A percentile compares a stretch with the other conserved stretches of the same genome.
These are phyloP conservation scores for Ustulina deusta DNA, from an alignment of 2,329 filamentous ascomycete genomes.

Conservation along the genomic window DNA sequence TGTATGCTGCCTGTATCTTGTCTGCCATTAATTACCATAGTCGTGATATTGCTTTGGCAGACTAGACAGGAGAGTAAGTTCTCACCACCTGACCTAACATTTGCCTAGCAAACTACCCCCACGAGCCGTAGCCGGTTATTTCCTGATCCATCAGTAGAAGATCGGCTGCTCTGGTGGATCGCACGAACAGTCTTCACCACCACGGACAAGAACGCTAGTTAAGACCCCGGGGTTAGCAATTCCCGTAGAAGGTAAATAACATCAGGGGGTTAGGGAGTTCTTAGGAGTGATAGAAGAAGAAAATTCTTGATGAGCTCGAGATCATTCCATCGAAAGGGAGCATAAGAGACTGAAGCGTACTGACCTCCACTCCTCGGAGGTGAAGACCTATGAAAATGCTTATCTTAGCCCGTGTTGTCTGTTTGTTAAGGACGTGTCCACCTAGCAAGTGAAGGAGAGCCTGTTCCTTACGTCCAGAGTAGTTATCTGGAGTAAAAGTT, in stretches of 20 bases:
- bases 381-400: constrained; percentile 23
- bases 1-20: too few relatives aligned
- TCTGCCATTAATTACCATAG: too few relatives aligned
- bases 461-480: neutral
- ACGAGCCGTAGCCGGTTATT: neutral
- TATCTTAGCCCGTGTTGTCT: constrained; percentile 8
- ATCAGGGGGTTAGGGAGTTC: neutral
- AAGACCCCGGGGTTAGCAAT: neutral
- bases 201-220: constrained; percentile 31
- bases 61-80: too few relatives aligned
- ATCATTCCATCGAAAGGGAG: neutral
- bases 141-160: constrained; percentile 27
- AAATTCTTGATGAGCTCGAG: neutral
- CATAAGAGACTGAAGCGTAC: neutral
- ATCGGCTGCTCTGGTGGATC: constrained; percentile 29
- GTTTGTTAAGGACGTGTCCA: neutral
- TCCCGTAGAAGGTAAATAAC: neutral
- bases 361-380: constrained; percentile 27
- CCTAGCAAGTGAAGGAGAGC: too few relatives aligned
- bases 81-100: neutral
- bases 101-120: neutral
- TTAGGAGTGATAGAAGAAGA: neutral
- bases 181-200: constrained; percentile 34
- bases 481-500: too few relatives aligned
- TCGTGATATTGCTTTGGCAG: too few relatives aligned